Base-by-base conservation (phyloP, 306 rosid genomes). In the Crotalaria pallida region DNA sequence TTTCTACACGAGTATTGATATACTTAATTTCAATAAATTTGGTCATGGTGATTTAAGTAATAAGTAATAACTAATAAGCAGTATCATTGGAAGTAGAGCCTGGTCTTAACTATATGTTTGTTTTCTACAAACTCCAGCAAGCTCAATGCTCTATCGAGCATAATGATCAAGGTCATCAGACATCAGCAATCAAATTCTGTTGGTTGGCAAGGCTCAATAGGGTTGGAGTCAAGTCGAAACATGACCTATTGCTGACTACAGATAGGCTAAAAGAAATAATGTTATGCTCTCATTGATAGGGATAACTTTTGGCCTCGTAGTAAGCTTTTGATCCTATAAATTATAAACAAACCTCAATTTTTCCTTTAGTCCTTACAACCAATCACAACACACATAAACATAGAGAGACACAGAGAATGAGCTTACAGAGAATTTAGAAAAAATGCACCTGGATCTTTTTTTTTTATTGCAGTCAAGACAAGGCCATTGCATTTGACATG, bases 401-500 rank as follows among this genome's bases (percentile, higher is more conserved):
- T 26, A 56, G 33, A 61, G 74, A 81, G 79, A 73, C 24, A n/a
- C 55, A 61, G 82, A 74, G 48, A 66, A 78, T 61, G 76, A 79
- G 69, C 93, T 81, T 88, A 88, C 90, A 67, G 48, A 83, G 84
- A 38, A 58, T 67, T 67, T 61, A 67, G 80, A 36, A 75, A 76
- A 58, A 85, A 70, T 64, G 77, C 78, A 77, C 80, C 76, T 31
- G 83, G 83, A 49, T 83, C 80, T 72, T 81, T 82, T 70, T 70
- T 69, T 80, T 66, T 79, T 72, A 69, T 83, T 78, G 77, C 83
- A 85, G 65, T 79, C 29, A 51, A 71, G 34, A 53, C 77, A 74
- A 7, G 80, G 80, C 80, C 79, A 26, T 73, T 73, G 83, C 76
- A 72, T 65, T 52, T 62, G 69, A 64, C 86, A 87, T 49, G 92